Evolutionary conservation across 1,284 basidiomycete species (phyloP).

Genomic region (Boletus calvinii): DNA sequence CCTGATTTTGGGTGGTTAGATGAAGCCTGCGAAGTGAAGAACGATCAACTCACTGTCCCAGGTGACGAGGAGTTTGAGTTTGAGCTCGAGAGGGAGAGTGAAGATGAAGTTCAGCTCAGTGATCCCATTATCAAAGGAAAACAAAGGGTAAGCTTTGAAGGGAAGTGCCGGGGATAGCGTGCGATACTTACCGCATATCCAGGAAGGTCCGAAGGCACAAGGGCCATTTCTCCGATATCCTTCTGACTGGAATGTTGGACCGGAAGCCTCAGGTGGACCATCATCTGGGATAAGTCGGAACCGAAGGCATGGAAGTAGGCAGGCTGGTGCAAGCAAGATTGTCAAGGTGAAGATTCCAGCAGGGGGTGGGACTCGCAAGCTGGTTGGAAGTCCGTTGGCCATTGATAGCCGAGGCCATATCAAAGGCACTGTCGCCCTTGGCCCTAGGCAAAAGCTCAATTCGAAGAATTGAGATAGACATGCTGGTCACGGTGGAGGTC

Average conservation of each 20-base stretch:
- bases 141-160: constrained; percentile 13
- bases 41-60: constrained; percentile 22
- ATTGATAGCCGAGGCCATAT: constrained; percentile 28
- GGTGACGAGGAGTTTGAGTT: constrained; percentile 17
- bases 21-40: constrained; percentile 29
- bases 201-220: constrained; percentile 8
- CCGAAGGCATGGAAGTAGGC: constrained; percentile 12
- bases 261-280: constrained; percentile 9
- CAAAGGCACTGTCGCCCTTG: constrained; percentile 26
- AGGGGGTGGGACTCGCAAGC: not conserved
- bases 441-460: constrained; percentile 30
- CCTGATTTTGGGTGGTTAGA: constrained; percentile 30
- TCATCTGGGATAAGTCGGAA: constrained; percentile 13
- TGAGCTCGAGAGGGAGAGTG: constrained; percentile 20
- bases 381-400: constrained; percentile 11
- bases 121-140: constrained; percentile 2
- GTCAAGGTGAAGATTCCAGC: constrained; percentile 26
- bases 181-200: constrained; percentile 2
- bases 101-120: constrained; percentile 15
- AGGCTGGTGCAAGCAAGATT: constrained; percentile 19
- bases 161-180: not conserved
- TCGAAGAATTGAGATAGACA: constrained; percentile 30
- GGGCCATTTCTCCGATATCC: constrained; percentile 16
- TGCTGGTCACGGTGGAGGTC: constrained; percentile 6
- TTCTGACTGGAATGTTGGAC: constrained; percentile 28